Base-by-base conservation (phyloP, 176 grass and related monocot genomes). In the Secale cereale region DNA sequence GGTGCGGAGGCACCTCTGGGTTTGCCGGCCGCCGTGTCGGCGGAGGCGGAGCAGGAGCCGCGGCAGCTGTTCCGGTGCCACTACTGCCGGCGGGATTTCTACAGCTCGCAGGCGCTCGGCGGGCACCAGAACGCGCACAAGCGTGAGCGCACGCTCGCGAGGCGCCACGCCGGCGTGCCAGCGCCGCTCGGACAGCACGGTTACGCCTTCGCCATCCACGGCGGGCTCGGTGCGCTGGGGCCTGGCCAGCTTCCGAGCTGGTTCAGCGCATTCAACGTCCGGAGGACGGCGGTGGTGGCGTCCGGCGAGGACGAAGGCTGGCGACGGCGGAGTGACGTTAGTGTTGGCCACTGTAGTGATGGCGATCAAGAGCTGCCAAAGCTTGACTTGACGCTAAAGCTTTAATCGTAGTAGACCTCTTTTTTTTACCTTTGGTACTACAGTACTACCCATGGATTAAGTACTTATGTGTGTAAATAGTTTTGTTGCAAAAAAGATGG, bases 121-220 rank as follows among this genome's bases (percentile, higher is more conserved):
- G 95, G 95, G 32, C 95, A 97, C 82, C 95, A 97, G 88, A 97
- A 97, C 57, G 95, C 92, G 39, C 95, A 97, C 90, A 97, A 97
- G 89, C 76, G 89, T 25, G 85, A 86, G 79, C 81, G 80, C 26
- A 70, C 41, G 36, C 33, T 89, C 79, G 83, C 79, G 5, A 80
- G 86, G 74, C 74, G 60, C 35, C 63, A 46, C 29, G 87, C 45
- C 63, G 62, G 15, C 19, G 14, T 33, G 41, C 32, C 36, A 13
- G 37, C n/a, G 77, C 78, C 67, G 81, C 29, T 70, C 74, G 64
- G 19, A 29, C 52, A 9, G 25, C 63, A 39, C 19, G 41, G 10
- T 13, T 45, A 56, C 11, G 56, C 78, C 25, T 78, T 86, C 52
- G 12, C 83, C 87, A 36, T 89, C 70, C 75, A 72, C 36, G 74